phyloP scores from a whole-genome alignment of 2,329 filamentous ascomycete species.

The Arthrinium puccinioides region DNA sequence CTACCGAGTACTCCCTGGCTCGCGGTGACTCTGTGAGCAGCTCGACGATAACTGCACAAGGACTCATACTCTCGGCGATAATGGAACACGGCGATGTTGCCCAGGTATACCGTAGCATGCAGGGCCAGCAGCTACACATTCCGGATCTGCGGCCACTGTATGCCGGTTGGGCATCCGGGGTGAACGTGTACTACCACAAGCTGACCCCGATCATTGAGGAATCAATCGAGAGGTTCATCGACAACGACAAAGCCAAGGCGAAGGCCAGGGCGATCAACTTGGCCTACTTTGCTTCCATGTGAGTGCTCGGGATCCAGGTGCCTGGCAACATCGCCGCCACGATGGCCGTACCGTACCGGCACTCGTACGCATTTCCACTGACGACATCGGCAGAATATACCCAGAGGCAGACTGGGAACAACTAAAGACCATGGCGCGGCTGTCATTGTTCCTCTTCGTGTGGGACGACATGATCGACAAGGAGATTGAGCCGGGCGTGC shows the following conservation, averaged over 20 bases:
- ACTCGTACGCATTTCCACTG: too few species aligned
- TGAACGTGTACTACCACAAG: conserved; percentile 8
- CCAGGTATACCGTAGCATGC: conserved; percentile 1
- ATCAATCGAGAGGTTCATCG: conserved; percentile 10
- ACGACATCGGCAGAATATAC: conserved; percentile 11
- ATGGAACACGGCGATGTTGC: neutral
- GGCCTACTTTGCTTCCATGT: conserved; percentile 11
- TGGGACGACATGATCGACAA: conserved; percentile 14
- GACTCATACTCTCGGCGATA: neutral
- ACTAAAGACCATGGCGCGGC: conserved; percentile 11
- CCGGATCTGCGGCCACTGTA: conserved; percentile 13
- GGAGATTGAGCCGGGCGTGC: conserved; percentile 8
- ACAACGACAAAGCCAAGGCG: conserved; percentile 5
- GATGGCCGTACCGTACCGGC: too few species aligned
- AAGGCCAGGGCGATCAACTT: conserved; percentile 11
- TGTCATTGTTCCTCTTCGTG: conserved; percentile 12
- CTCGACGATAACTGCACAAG: too few species aligned
- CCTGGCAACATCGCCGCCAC: too few species aligned
- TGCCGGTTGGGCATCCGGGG: conserved; percentile 8
- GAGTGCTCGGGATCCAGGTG: too few species aligned
- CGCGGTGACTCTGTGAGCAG: too few species aligned
- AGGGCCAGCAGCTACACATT: conserved; percentile 6
- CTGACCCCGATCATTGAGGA: conserved; percentile 8
- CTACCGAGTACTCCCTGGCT: too few species aligned
- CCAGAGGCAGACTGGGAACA: conserved; percentile 9